A percentile compares a stretch with the other conserved stretches of the same genome.
phyloP scores from a whole-genome alignment of 306 rosid species.

The Glycyrrhiza uralensis region DNA sequence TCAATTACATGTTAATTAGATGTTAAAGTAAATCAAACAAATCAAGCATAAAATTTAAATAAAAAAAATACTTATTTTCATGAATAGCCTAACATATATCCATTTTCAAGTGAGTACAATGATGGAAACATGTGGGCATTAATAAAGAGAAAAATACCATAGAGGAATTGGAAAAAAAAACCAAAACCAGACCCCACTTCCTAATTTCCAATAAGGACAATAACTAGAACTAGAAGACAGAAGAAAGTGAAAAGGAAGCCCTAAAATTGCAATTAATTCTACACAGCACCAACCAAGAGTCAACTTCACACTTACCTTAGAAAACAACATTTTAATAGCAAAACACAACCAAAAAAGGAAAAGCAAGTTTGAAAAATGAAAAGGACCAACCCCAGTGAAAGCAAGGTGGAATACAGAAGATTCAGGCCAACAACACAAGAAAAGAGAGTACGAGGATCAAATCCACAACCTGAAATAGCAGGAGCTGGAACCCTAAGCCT shows the following conservation, averaged over 20 bases:
- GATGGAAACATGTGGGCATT: conserved; percentile 2
- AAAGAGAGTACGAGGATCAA: conserved; percentile 2
- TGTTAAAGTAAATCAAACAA: conserved; percentile 1
- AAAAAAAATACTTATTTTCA: neutral
- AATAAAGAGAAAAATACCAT: neutral
- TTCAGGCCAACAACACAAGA: neutral
- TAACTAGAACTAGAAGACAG: conserved; percentile 7
- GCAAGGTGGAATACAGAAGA: neutral
- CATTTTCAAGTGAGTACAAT: neutral
- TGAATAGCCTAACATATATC: neutral
- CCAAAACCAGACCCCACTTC: neutral
- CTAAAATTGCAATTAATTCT: conserved; percentile 9
- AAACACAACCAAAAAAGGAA: neutral
- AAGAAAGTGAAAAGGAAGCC: neutral
- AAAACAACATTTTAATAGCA: conserved; percentile 1
- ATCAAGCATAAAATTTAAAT: neutral
- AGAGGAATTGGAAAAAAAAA: neutral
- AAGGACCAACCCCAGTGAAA: neutral
- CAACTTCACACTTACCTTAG: conserved; percentile 16
- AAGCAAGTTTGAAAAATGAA: neutral
- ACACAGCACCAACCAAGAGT: conserved; percentile 15
- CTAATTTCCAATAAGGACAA: conserved; percentile 13
- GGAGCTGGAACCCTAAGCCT: conserved; percentile 11
- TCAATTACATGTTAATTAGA: neutral
- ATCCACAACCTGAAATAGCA: conserved; percentile 5